Evolutionary conservation across 345 rosid genomes (phyloP).

Genomic region (Diplotaxis tenuifolia): DNA sequence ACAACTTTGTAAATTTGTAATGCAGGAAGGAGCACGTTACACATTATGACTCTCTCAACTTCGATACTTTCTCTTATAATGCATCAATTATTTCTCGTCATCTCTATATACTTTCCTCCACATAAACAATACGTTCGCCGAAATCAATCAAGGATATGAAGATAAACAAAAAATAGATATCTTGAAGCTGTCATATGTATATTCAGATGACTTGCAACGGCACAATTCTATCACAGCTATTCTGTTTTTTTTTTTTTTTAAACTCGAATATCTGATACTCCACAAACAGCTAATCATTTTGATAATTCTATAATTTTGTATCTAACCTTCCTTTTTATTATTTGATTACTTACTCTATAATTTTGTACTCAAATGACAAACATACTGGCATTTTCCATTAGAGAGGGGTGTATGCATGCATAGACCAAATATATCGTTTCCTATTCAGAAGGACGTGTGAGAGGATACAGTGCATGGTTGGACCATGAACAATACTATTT

Average conservation of each 20-base stretch:
- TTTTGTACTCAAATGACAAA: not conserved
- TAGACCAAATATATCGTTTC: not conserved
- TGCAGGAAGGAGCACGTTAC: not conserved
- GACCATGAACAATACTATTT: not conserved
- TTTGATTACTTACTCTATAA: not conserved
- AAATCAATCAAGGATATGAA: too few species aligned
- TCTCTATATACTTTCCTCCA: too few species aligned
- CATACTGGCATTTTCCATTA: not conserved
- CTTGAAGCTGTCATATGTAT: too few species aligned
- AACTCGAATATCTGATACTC: too few species aligned
- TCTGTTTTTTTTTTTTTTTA: too few species aligned
- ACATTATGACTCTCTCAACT: not conserved
- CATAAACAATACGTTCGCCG: too few species aligned
- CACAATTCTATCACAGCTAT: too few species aligned
- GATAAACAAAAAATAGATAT: too few species aligned
- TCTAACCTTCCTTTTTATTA: not conserved
- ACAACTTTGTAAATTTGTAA: not conserved
- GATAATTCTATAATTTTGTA: too few species aligned
- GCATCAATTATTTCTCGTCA: too few species aligned
- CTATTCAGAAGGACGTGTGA: not conserved
- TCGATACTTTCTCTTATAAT: not conserved
- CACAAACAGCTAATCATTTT: too few species aligned
- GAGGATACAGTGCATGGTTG: not conserved
- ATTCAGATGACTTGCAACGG: too few species aligned
- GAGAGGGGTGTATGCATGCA: not conserved